phyloP scores from a whole-genome alignment of 495 filamentous ascomycete genomes.

The Aspergillus bertholletiae region DNA sequence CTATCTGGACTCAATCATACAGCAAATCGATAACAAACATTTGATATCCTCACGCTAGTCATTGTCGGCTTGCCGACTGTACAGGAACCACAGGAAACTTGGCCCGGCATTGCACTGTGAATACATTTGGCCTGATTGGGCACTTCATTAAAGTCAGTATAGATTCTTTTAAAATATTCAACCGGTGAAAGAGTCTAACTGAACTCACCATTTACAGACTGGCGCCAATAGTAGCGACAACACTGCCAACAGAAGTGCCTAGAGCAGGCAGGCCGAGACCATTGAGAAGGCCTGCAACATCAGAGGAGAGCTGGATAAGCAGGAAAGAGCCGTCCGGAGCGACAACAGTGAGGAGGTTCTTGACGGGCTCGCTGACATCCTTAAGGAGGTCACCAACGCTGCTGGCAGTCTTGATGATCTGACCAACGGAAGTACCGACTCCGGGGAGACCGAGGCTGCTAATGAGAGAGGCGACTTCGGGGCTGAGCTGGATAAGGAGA shows the following conservation, averaged over 20 bases:
- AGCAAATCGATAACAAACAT: neutral
- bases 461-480: conserved; percentile 9
- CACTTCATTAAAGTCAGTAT: too few relatives aligned
- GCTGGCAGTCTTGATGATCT: conserved; percentile 8
- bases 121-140: neutral
- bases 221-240: conserved; percentile 1
- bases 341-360: conserved; percentile 21
- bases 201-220: conserved; percentile 1
- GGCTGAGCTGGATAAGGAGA: conserved; percentile 13
- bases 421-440: conserved; percentile 6
- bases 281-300: conserved; percentile 17
- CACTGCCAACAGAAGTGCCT: conserved; percentile 6
- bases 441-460: conserved; percentile 8
- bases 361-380: conserved; percentile 17
- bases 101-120: neutral
- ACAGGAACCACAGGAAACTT: neutral
- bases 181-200: too few relatives aligned
- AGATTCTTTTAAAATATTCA: too few relatives aligned
- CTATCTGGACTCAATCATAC: conserved; percentile 1
- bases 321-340: conserved; percentile 18
- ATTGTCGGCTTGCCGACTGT: neutral
- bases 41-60: neutral
- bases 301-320: conserved; percentile 19
- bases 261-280: conserved; percentile 7
- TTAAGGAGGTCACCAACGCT: conserved; percentile 18